A percentile compares a stretch with the other conserved stretches of the same genome.
These are phyloP conservation scores for Neurospora sublineolata DNA, from an alignment of 495 filamentous ascomycete species.

Conservation along the genomic window DNA sequence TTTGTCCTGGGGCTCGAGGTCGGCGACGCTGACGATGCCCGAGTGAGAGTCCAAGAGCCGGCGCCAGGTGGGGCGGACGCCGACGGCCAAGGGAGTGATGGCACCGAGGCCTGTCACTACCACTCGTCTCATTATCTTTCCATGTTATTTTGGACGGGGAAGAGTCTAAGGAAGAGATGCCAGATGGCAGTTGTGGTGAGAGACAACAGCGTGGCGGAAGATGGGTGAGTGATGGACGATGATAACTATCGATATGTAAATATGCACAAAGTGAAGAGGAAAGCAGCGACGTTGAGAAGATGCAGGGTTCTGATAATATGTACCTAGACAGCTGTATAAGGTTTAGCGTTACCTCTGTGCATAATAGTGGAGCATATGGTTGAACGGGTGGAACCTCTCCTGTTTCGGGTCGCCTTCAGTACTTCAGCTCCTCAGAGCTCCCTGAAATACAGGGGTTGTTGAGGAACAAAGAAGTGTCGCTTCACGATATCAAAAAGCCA, in stretches of 20 bases:
- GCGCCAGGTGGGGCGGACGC: constrained; percentile 66
- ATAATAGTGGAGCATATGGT: background rate
- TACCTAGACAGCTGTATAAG: background rate
- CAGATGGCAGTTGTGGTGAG: background rate
- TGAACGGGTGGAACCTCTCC: background rate
- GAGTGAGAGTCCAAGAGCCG: constrained; percentile 67
- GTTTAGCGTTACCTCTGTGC: background rate
- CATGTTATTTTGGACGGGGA: constrained; percentile 4
- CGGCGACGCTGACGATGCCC: constrained; percentile 61
- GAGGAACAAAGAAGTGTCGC: background rate
- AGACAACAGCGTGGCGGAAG: background rate
- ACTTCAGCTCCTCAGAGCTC: background rate
- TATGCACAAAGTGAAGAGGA: background rate
- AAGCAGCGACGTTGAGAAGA: background rate
- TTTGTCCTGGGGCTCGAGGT: constrained; percentile 36
- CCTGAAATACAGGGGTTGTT: background rate
- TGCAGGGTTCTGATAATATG: background rate
- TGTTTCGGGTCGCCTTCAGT: background rate
- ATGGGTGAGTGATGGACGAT: background rate
- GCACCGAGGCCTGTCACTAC: constrained; percentile 92
- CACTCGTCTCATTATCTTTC: constrained; percentile 65
- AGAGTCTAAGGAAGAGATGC: background rate
- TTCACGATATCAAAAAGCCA: background rate
- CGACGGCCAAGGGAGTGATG: constrained; percentile 82
- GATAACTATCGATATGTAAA: background rate